Base-by-base conservation (phyloP, 2,329 filamentous ascomycete species). In the Ilyonectria robusta region DNA sequence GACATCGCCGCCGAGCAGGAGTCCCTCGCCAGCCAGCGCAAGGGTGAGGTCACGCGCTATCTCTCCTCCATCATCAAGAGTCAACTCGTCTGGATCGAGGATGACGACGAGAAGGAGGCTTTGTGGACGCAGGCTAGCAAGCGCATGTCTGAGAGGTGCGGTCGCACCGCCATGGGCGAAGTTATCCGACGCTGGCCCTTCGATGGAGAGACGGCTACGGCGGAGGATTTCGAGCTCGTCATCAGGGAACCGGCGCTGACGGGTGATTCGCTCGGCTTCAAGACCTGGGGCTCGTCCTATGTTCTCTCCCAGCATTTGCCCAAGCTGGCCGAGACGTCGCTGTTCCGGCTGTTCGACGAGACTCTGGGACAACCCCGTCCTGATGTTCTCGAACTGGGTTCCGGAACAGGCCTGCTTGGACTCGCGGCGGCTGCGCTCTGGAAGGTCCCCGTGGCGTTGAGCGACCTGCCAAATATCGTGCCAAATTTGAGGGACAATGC, bases 241-340 rank as follows among this genome's bases (percentile, higher is more conserved):
- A 89, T 99, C 44, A 88, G 94, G 63, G 96, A 99, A 78, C 96
- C 96, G 2, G 91, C 94, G 1, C 84, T 98, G 62, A 97, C 94
- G 0, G 93, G 93, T 7, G 95, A 98, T 79, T 93, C 93, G 66
- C 85, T 98, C 19, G 96, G 96, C 1, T 87, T 97, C 79, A 98
- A 99, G 81, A 99, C 96, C 0, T 98, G 96, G 96, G 94, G 93
- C 1, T 95, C 94, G 0, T 95, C 94, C 0, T 97, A 94, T 76
- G 87, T 97, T 2, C 89, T 98, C 5, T 92, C 95, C 0, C 92
- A 89, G 72, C 89, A 93, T 26, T 87, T 98, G 29, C 83, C 84
- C 21, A 76, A 76, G 13, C 82, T 90, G 44, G 80, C 77, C 8
- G 80, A 78, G 48, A 83, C 79, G 15, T 81, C 83, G 0, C 75